Evolutionary conservation across 2,329 filamentous ascomycete genomes (phyloP).

Genomic region (Rhynchosporium graminicola): DNA sequence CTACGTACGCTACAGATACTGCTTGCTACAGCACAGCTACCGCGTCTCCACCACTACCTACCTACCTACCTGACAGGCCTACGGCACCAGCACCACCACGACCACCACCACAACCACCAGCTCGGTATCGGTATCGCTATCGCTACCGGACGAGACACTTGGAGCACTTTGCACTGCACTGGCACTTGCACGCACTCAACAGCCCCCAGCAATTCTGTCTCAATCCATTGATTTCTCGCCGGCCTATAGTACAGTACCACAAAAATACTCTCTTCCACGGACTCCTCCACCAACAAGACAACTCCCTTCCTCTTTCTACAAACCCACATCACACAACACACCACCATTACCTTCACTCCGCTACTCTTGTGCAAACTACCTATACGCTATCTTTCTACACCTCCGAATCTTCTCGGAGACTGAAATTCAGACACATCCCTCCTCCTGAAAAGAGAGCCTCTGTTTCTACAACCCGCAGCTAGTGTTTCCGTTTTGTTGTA

Average conservation of each 20-base stretch:
- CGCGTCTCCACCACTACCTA: background rate
- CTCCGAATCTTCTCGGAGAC: background rate
- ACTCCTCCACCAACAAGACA: conserved; percentile 7
- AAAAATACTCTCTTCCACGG: background rate
- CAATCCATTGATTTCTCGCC: conserved; percentile 2
- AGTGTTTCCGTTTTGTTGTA: conserved; percentile 21
- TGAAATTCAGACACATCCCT: background rate
- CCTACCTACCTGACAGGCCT: too few relatives aligned
- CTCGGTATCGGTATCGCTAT: too few relatives aligned
- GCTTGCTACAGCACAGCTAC: too few relatives aligned
- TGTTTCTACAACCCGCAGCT: conserved; percentile 1
- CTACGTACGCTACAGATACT: too few relatives aligned
- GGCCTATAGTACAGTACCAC: background rate
- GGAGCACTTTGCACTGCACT: background rate
- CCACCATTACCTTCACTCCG: background rate
- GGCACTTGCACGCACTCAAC: background rate
- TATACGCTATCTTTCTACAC: background rate
- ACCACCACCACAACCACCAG: background rate
- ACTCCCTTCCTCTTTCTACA: background rate
- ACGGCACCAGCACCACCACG: background rate
- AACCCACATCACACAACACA: background rate
- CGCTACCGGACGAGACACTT: background rate
- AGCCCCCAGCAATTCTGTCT: conserved; percentile 11
- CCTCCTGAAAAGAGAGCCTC: background rate
- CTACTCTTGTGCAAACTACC: background rate